Conservation (phyloP, 139 green algal genomes). For the Auxenochlorella pyrenoidosa region DNA sequence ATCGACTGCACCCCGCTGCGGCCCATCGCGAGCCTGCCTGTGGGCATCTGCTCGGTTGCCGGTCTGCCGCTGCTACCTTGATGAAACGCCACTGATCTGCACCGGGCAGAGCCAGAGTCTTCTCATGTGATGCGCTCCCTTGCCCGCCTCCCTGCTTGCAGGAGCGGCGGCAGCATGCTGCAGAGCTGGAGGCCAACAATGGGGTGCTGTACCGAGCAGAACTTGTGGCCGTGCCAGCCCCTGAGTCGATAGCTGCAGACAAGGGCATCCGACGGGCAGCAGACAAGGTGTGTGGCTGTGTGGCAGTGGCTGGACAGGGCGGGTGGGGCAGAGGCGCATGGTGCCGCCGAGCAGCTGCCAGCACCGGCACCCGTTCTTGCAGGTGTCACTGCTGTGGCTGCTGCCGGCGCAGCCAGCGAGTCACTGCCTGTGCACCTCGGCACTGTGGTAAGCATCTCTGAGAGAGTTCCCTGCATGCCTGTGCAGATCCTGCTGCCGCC, state of each 20-base stretch:
- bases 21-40: too few species aligned
- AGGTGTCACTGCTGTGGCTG: not conserved
- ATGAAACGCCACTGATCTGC: too few species aligned
- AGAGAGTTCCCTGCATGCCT: not conserved
- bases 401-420: not conserved
- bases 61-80: not conserved
- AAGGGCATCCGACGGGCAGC: conserved; percentile 67
- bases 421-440: not conserved
- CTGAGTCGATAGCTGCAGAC: conserved; percentile 37
- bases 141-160: conserved; percentile 14
- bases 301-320: too few species aligned
- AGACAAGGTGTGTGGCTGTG: conserved; percentile 68
- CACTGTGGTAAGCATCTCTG: too few species aligned
- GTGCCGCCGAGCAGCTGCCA: too few species aligned
- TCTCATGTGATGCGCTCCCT: not conserved
- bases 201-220: conserved; percentile 61
- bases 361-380: not conserved
- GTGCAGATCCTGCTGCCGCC: conserved; percentile 72
- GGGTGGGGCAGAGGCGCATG: too few species aligned
- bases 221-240: conserved; percentile 59
- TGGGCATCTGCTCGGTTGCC: too few species aligned
- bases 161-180: conserved; percentile 46
- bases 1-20: too few species aligned
- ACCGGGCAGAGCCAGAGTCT: too few species aligned
- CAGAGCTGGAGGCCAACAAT: conserved; percentile 60